Evolutionary conservation across 495 filamentous ascomycete species (phyloP), one percentile per base, ranked within the genome.

Genomic region (Hyphodiscus hymeniophilus): DNA sequence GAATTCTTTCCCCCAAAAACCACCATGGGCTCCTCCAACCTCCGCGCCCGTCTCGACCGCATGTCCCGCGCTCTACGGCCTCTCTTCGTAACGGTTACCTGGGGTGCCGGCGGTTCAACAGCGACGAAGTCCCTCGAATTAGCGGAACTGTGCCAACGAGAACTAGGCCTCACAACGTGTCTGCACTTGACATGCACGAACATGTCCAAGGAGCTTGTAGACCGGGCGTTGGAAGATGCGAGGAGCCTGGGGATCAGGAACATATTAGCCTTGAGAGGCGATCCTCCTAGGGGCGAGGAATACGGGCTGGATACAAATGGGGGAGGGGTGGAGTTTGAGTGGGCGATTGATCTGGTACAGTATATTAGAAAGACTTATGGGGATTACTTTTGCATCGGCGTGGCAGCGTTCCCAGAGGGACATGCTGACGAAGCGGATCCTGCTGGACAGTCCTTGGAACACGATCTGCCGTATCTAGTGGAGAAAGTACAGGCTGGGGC

Each of bases 1-100:
- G 94, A 98, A 71, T 98, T 98, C 78, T 97, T 98, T 67, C 92
- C 92, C 45, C 94, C 94, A 43, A 97, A 95, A 68, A 98, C 92
- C 18, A 69, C 79, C 47, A 94, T 91, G 84, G 89, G 92, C 54
- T 91, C 88, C 56, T 82, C 87, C 33, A 98, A 98, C 61, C 78
- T 98, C 26, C 87, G 89, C 61, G 83, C 82, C 50, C 91, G 92
- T 59, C 81, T 98, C 39, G 86, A 94, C 62, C 89, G 92, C 63
- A 97, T 98, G 92, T 81, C 91, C 21, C 77, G 82, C 48, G 88
- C 87, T 3, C 72, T 98, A 36, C 84, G 85, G 2, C 92, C 92
- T 38, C 74, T 97, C 22, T 98, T 98, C 61, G 87, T 98, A 33
- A 97, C 87, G 45, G 89, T 98, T 42, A 98, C 92, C 41, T 98